Evolutionary conservation across 1,139 yeast species (phyloP), one percentile per base, ranked within the genome.

Genomic region (Blastobotrys ciferrii): DNA sequence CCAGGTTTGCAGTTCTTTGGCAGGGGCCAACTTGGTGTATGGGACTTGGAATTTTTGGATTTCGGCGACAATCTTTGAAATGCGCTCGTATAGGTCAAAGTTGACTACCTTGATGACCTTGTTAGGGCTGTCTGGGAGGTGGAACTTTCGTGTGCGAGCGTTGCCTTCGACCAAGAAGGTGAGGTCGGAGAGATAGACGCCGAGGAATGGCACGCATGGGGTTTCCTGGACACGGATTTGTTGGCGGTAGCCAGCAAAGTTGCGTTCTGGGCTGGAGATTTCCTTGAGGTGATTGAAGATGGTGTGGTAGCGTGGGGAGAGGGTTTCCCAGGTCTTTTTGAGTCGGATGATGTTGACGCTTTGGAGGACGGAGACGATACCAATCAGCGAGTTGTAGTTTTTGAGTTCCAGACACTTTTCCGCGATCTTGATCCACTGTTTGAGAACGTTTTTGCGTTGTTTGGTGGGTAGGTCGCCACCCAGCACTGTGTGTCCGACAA

Each of bases 81-180:
- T 77, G 61, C 85, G 85, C 65, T 78, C 75, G 64, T 85, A 87
- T 61, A 91, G 86, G 64, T 88, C 96, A 58, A 88, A 81, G 63
- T 91, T 89, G 61, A 91, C 81, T 57, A 83, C 74, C 56, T 78
- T 78, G 56, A 58, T 58, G 15, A 49, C 46, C 31, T 48, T 46
- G 11, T 46, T 38, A 6, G 42, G 23, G 44, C 56, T 48, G 28
- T 39, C 40, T 42, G 51, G 58, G 20, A 53, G 42, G 9, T 51
- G 45, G 25, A 57, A 49, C 61, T 89, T 72, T 61, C 76, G 80
- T 57, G 78, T 46, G 33, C 60, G 83, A 32, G 88, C 78, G 64
- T 88, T 89, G 15, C 97, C 97, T 60, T 91, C 98, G 44, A 83
- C 81, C 20, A 88, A 82, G 68, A 89, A 87, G 0, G 95, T 88